These are phyloP conservation scores for Chlorokybus atmophyticus DNA, from an alignment of 139 green algal genomes.

Conservation along the genomic window DNA sequence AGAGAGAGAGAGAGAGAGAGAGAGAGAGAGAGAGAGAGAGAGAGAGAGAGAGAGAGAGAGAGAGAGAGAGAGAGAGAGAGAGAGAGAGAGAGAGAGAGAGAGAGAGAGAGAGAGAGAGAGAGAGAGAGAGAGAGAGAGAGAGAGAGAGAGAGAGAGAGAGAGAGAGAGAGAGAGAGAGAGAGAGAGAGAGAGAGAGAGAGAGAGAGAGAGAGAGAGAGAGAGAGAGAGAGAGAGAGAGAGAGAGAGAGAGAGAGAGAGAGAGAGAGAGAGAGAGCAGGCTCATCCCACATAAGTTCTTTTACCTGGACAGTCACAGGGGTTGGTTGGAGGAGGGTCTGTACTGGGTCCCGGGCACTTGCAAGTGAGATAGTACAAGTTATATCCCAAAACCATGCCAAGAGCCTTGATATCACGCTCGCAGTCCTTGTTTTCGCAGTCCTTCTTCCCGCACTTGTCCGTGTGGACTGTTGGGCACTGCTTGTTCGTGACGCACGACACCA, in stretches of 20 bases:
- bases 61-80: conserved; percentile 3
- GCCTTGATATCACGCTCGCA: conserved; percentile 58
- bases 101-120: conserved; percentile 3
- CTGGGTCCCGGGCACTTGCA: too few relatives aligned
- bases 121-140: conserved; percentile 3
- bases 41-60: conserved; percentile 3
- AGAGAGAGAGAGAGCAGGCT: not conserved
- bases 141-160: conserved; percentile 3
- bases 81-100: conserved; percentile 3
- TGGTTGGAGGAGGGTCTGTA: too few relatives aligned
- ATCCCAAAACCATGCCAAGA: conserved; percentile 45
- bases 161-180: conserved; percentile 3
- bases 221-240: conserved; percentile 3
- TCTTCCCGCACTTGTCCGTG: too few relatives aligned
- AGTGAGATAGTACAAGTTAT: too few relatives aligned
- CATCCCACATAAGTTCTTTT: conserved; percentile 8
- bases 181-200: conserved; percentile 3
- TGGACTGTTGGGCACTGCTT: too few relatives aligned
- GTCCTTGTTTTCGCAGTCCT: conserved; percentile 60
- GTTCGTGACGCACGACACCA: too few relatives aligned
- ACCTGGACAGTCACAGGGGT: too few relatives aligned
- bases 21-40: conserved; percentile 3
- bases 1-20: conserved; percentile 3
- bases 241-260: conserved; percentile 3
- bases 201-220: conserved; percentile 3